These are phyloP conservation scores for Umbelopsis vinacea DNA, from an alignment of 192 early-diverging fungal species.

Conservation along the genomic window DNA sequence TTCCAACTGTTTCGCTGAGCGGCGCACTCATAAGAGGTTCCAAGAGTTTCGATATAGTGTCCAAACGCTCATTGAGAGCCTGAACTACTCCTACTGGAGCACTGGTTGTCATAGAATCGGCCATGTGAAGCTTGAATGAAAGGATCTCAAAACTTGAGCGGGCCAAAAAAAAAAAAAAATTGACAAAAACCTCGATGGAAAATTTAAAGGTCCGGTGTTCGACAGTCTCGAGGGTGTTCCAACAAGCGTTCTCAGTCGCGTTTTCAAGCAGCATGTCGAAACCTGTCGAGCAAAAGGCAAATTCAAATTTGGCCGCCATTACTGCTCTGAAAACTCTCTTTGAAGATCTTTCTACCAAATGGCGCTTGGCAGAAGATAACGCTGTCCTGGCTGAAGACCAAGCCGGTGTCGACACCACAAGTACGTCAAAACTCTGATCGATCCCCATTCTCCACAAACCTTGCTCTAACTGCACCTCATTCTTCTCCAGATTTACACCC, in stretches of 20 bases:
- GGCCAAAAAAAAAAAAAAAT: neutral
- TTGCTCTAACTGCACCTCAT: neutral
- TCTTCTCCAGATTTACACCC: constrained; percentile 32
- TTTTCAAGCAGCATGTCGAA: constrained; percentile 2
- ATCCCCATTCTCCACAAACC: neutral
- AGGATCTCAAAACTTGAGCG: neutral
- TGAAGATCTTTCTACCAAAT: neutral
- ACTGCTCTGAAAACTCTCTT: neutral
- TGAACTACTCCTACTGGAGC: constrained; percentile 8
- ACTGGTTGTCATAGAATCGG: constrained; percentile 11
- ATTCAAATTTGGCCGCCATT: constrained; percentile 12
- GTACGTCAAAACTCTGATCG: neutral
- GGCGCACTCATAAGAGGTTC: constrained; percentile 30
- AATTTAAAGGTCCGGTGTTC: neutral
- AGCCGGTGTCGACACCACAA: neutral
- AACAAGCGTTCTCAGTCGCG: neutral
- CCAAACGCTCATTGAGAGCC: constrained; percentile 34
- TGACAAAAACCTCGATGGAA: neutral
- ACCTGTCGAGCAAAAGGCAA: neutral
- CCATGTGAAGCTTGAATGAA: neutral
- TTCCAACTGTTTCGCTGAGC: constrained; percentile 31
- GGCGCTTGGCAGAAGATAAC: neutral
- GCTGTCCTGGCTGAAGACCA: neutral
- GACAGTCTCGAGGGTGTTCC: neutral
- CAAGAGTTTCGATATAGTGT: constrained; percentile 28